Evolutionary conservation across 2,329 filamentous ascomycete genomes (phyloP).

Genomic region (Aspergillus clavatus): DNA sequence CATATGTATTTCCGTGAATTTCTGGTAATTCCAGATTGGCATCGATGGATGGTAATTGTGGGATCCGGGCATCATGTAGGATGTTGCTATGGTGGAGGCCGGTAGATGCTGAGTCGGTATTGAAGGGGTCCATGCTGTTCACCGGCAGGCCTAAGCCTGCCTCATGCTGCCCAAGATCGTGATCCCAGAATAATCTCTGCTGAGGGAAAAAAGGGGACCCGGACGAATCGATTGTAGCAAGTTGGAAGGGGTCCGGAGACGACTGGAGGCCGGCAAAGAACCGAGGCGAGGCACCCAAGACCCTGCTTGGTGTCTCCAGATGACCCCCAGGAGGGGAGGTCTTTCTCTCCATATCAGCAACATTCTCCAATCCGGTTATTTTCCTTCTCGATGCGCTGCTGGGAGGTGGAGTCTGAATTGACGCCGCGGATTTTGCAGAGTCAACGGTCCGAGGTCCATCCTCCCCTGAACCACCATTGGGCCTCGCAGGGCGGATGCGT

Average conservation of each 20-base stretch:
- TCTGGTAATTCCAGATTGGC: slow-evolving; percentile 32
- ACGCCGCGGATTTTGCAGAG: slow-evolving; percentile 40
- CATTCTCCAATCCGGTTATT: slow-evolving; percentile 30
- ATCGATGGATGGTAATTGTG: slow-evolving; percentile 35
- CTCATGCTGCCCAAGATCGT: slow-evolving; percentile 29
- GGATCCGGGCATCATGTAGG: slow-evolving; percentile 24
- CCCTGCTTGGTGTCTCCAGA: slow-evolving; percentile 44
- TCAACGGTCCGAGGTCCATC: slow-evolving; percentile 32
- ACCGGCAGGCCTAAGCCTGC: slow-evolving; percentile 15
- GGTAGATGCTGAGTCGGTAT: slow-evolving; percentile 15
- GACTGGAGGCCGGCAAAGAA: slow-evolving; percentile 53
- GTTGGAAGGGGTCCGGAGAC: slow-evolving; percentile 54
- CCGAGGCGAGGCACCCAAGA: slow-evolving; percentile 42
- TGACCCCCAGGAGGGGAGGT: slow-evolving; percentile 23
- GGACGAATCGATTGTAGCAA: slow-evolving; percentile 48
- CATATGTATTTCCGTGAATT: slow-evolving; percentile 25
- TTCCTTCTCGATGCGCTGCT: slow-evolving; percentile 53
- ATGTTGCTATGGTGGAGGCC: slow-evolving; percentile 11
- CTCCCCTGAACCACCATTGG: slow-evolving; percentile 22
- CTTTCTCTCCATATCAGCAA: slow-evolving; percentile 18
- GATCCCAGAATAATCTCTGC: slow-evolving; percentile 48
- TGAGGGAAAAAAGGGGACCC: slow-evolving; percentile 56
- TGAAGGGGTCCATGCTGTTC: slow-evolving; percentile 20
- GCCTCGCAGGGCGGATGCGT: slow-evolving; percentile 28
- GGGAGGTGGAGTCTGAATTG: slow-evolving; percentile 59